Evolutionary conservation across 192 early-diverging fungal species (phyloP).

Genomic region (Rhizophagus prolifer): DNA sequence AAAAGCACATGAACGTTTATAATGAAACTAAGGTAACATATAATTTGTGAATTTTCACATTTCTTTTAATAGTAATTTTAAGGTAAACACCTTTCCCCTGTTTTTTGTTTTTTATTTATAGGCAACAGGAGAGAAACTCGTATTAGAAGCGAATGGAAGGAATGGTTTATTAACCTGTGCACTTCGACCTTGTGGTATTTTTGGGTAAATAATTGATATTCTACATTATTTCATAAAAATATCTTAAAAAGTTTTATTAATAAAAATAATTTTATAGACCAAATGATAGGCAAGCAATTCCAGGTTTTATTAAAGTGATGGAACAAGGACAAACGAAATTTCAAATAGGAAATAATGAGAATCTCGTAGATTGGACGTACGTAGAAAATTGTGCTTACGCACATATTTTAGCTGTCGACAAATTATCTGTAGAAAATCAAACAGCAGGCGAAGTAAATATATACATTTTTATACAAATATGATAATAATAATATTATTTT

Average conservation of each 20-base stretch:
- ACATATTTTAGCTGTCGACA: conserved; percentile 84
- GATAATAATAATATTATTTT: background rate
- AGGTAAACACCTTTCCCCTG: too few relatives aligned
- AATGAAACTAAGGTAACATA: conserved; percentile 79
- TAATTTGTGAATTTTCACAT: background rate
- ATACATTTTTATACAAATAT: conserved; percentile 17
- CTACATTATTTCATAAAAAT: too few relatives aligned
- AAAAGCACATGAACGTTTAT: conserved; percentile 81
- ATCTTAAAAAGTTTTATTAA: too few relatives aligned
- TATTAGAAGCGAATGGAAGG: conserved; percentile 71
- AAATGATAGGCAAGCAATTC: conserved; percentile 68
- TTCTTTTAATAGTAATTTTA: background rate
- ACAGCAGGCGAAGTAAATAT: conserved; percentile 47
- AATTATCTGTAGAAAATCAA: conserved; percentile 44
- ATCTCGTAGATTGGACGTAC: conserved; percentile 89
- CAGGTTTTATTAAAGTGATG: conserved; percentile 63
- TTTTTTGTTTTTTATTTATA: too few relatives aligned
- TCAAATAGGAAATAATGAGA: conserved; percentile 83
- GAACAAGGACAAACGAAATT: conserved; percentile 62
- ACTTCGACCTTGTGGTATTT: conserved; percentile 87
- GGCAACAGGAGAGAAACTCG: conserved; percentile 63
- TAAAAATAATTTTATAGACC: conserved; percentile 49
- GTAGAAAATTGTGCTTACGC: conserved; percentile 93
- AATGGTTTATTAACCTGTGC: conserved; percentile 67
- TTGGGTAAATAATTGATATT: conserved; percentile 45